Evolutionary conservation across 176 grass and related monocot genomes (phyloP).

Genomic region (Triticum turgidum): DNA sequence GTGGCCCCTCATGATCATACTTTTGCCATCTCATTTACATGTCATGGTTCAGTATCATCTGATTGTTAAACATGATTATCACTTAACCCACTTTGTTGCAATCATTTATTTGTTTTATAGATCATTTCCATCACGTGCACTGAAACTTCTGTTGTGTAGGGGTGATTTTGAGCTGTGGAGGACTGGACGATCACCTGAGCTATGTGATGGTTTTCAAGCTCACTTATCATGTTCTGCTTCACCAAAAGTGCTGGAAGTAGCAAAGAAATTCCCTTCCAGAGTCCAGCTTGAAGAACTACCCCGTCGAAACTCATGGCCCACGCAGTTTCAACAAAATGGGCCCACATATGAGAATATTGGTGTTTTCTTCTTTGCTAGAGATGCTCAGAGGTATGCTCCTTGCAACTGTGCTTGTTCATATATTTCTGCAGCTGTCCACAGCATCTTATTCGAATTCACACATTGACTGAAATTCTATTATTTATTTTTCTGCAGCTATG

Average conservation of each 20-base stretch:
- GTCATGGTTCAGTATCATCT: slow-evolving; percentile 21
- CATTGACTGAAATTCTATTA: background rate
- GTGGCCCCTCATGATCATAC: slow-evolving; percentile 5
- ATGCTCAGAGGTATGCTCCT: slow-evolving; percentile 64
- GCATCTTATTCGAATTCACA: slow-evolving; percentile 7
- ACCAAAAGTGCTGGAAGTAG: slow-evolving; percentile 56
- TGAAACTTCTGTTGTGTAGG: slow-evolving; percentile 40
- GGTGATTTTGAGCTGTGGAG: slow-evolving; percentile 86
- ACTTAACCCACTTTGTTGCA: background rate
- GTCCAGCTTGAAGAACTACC: slow-evolving; percentile 85
- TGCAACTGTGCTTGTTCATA: slow-evolving; percentile 3
- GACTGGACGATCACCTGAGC: slow-evolving; percentile 51
- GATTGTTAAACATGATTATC: slow-evolving; percentile 10
- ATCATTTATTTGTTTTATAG: background rate
- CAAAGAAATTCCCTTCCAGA: slow-evolving; percentile 69
- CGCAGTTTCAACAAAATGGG: slow-evolving; percentile 62
- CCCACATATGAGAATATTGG: slow-evolving; percentile 76
- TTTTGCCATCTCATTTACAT: slow-evolving; percentile 5
- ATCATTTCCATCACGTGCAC: slow-evolving; percentile 2
- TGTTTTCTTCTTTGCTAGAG: slow-evolving; percentile 96
- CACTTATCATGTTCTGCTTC: slow-evolving; percentile 82
- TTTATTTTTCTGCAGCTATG: slow-evolving; percentile 65
- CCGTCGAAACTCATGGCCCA: slow-evolving; percentile 71
- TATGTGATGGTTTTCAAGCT: slow-evolving; percentile 94
- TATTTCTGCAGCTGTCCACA: slow-evolving; percentile 4